Evolutionary conservation across 2,329 filamentous ascomycete species (phyloP).

Genomic region (Emmonsia crescens): DNA sequence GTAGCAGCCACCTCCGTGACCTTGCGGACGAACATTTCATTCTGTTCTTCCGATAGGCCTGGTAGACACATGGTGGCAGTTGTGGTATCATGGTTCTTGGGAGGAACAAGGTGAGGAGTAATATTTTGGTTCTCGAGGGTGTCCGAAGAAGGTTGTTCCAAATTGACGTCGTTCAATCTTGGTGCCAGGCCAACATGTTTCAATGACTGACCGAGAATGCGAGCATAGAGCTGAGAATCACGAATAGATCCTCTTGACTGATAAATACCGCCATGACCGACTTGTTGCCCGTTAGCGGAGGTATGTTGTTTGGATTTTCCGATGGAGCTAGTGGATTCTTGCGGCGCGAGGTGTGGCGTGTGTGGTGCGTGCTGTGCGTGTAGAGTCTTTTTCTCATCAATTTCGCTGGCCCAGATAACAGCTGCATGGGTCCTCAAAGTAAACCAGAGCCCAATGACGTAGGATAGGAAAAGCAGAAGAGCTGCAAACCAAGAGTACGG

Average conservation of each 20-base stretch:
- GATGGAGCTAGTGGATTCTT: not conserved
- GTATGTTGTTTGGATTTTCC: constrained; percentile 12
- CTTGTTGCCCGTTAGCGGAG: constrained; percentile 21
- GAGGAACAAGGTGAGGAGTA: constrained; percentile 66
- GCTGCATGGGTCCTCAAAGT: constrained; percentile 92
- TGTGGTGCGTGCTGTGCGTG: constrained; percentile 23
- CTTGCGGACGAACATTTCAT: constrained; percentile 67
- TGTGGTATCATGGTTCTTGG: constrained; percentile 45
- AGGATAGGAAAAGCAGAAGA: constrained; percentile 76
- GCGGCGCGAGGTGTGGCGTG: not conserved
- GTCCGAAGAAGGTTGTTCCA: constrained; percentile 55
- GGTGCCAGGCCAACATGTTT: constrained; percentile 62
- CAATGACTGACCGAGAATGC: constrained; percentile 81
- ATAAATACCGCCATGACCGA: constrained; percentile 30
- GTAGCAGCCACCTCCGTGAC: constrained; percentile 91
- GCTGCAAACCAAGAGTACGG: constrained; percentile 91
- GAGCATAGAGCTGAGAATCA: constrained; percentile 82
- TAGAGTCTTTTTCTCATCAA: constrained; percentile 59
- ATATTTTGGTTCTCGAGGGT: constrained; percentile 48
- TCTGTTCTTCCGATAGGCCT: constrained; percentile 72
- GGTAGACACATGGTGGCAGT: constrained; percentile 30
- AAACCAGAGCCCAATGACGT: constrained; percentile 88
- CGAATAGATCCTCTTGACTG: constrained; percentile 58
- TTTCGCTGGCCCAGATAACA: constrained; percentile 87
- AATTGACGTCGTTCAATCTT: constrained; percentile 19